Evolutionary conservation across 2,329 filamentous ascomycete genomes (phyloP).

Genomic region (Colletotrichum magnum): DNA sequence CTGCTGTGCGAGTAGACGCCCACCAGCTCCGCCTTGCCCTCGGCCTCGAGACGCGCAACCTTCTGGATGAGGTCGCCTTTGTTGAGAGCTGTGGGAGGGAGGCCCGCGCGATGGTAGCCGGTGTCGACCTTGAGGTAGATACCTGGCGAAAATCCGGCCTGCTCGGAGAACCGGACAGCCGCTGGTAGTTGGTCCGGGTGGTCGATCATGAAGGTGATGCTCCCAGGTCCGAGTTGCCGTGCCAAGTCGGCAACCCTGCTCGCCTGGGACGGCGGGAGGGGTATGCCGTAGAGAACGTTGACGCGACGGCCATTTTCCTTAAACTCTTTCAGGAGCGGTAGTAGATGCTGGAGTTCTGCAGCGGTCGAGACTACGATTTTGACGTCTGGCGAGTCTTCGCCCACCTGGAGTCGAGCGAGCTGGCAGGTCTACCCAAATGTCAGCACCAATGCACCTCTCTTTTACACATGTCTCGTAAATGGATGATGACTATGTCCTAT

Average conservation of each 20-base stretch:
- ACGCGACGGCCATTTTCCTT: slow-evolving; percentile 39
- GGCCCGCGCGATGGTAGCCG: slow-evolving; percentile 74
- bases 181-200: slow-evolving; percentile 62
- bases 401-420: slow-evolving; percentile 68
- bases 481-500: too few species aligned
- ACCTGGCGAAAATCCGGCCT: slow-evolving; percentile 48
- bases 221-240: slow-evolving; percentile 57
- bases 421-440: slow-evolving; percentile 62
- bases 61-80: slow-evolving; percentile 53
- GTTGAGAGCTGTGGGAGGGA: slow-evolving; percentile 59
- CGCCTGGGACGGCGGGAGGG: slow-evolving; percentile 68
- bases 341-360: slow-evolving; percentile 69
- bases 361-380: slow-evolving; percentile 74
- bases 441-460: not conserved
- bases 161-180: slow-evolving; percentile 49
- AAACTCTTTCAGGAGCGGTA: slow-evolving; percentile 56
- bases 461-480: too few species aligned
- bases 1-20: slow-evolving; percentile 53
- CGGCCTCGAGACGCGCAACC: slow-evolving; percentile 47
- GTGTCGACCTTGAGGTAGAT: slow-evolving; percentile 75
- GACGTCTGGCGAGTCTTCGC: slow-evolving; percentile 53
- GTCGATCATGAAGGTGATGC: slow-evolving; percentile 70
- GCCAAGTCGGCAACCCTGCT: slow-evolving; percentile 63
- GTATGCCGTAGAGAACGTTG: slow-evolving; percentile 72
- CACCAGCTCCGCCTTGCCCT: slow-evolving; percentile 37